Evolutionary conservation across 176 grass and related monocot genomes (phyloP).

Genomic region (Zea luxurians): DNA sequence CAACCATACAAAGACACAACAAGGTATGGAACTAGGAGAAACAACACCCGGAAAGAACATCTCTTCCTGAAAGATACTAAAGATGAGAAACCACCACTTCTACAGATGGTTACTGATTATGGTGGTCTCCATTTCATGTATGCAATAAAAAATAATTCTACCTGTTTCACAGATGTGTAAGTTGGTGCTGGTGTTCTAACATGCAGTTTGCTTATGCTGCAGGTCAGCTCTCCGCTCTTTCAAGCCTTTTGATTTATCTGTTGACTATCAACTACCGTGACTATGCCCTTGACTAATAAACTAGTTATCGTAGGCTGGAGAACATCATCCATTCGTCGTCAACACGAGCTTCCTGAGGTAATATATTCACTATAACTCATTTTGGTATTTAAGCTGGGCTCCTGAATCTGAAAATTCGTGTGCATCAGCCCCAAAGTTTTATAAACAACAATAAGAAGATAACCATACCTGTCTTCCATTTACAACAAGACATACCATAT

Average conservation of each 20-base stretch:
- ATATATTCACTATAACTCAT: conserved; percentile 21
- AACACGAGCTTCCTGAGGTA: conserved; percentile 89
- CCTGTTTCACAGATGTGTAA: conserved; percentile 21
- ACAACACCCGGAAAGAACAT: conserved; percentile 59
- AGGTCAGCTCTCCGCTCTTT: conserved; percentile 82
- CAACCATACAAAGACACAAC: too few relatives aligned
- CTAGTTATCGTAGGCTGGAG: conserved; percentile 87
- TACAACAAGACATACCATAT: too few relatives aligned
- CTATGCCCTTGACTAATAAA: conserved; percentile 53
- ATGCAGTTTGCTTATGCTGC: conserved; percentile 43
- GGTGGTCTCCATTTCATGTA: conserved; percentile 84
- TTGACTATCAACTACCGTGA: conserved; percentile 19
- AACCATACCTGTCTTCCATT: too few relatives aligned
- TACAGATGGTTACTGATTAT: conserved; percentile 80
- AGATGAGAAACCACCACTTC: conserved; percentile 77
- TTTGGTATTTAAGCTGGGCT: conserved; percentile 18
- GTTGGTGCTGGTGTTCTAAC: conserved; percentile 6
- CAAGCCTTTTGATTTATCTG: conserved; percentile 4
- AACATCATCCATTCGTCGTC: conserved; percentile 81
- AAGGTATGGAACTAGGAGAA: conserved; percentile 44
- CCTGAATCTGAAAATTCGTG: conserved; percentile 40
- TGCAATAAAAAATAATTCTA: conserved; percentile 9
- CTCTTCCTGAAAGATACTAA: conserved; percentile 71
- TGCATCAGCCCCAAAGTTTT: conserved; percentile 65
- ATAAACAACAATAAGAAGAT: conserved; percentile 48